Base-by-base conservation (phyloP, 371 early-diverging fungal species). In the Synchytrium microbalum region DNA sequence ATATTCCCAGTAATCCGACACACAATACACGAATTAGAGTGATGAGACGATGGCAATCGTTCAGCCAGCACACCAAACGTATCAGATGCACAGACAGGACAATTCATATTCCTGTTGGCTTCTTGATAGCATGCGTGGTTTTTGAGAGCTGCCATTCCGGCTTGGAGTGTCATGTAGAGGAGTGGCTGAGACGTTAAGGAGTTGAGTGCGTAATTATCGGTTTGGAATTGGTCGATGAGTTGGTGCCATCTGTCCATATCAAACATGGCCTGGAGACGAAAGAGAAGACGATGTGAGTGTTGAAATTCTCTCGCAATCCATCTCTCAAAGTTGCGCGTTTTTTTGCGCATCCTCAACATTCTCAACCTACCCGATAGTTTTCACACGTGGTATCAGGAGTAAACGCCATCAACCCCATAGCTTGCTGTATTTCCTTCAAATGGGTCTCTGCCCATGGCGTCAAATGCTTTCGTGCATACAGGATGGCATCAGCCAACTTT, bases 91-190 rank as follows among this genome's bases (percentile, higher is more conserved):
- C 98, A 98, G 32, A 95, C 90, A 0, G 98, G 98, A 71, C 98
- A 98, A 74, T 97, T 90, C 63, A 91, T 79, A 73, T 91, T 92
- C 53, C 81, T 77, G 67, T 91, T 83, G 0, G 83, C 84, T 0
- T 77, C 73, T 32, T 89, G 82, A 66, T 82, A 88, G 70, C 92
- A 91, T 16, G 74, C 64, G 2, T 83, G 83, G 0, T 94, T 93
- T 70, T 95, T 95, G 30, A 98, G 80, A 1, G 93, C 93, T 1
- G 94, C 84, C 26, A 98, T 76, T 1, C 98, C 98, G 14, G 94
- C 91, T 64, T 96, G 93, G 25, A 98, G 77, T 2, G 91, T 86
- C 57, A 92, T 83, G n/a, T 80, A 80, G 25, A 98, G 74, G 8
- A 90, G 73, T 14, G 98, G 89, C 67, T 89, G 89, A 0, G 85